Conservation (phyloP, 139 green algal species). For the Asterochloris sp. region DNA sequence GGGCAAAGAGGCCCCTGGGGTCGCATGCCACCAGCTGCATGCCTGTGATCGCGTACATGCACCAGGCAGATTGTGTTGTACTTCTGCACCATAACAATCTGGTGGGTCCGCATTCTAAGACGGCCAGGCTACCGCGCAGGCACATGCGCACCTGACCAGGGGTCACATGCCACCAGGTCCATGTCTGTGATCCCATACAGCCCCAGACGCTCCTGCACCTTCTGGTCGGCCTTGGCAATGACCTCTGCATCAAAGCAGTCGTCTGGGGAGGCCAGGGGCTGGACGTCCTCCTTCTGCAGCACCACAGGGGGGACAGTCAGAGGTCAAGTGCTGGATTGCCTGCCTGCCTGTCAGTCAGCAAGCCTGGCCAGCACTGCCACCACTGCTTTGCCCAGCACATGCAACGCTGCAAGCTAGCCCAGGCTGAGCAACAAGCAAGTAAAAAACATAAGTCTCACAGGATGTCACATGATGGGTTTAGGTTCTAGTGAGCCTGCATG, state of each 20-base stretch:
- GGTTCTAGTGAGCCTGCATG: too few species aligned
- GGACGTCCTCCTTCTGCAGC: constrained; percentile 52
- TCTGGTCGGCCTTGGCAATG: constrained; percentile 44
- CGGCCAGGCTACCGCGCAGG: too few species aligned
- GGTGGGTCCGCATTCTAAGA: not conserved
- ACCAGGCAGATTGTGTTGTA: too few species aligned
- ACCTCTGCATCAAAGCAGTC: constrained; percentile 66
- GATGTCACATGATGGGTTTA: not conserved
- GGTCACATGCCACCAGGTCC: constrained; percentile 58
- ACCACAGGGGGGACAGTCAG: not conserved
- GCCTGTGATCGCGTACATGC: too few species aligned
- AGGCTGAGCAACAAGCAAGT: not conserved
- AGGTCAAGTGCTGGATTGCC: not conserved
- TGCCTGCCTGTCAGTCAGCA: not conserved
- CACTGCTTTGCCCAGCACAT: not conserved
- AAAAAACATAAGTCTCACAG: not conserved
- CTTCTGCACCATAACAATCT: not conserved
- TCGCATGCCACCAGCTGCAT: not conserved
- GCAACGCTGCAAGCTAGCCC: not conserved
- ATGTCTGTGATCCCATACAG: constrained; percentile 58
- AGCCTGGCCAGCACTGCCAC: not conserved
- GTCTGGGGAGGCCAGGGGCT: constrained; percentile 62
- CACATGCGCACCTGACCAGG: constrained; percentile 43
- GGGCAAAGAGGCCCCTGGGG: too few species aligned
- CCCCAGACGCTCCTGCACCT: constrained; percentile 41